Evolutionary conservation across 495 filamentous ascomycete genomes (phyloP), one percentile per base, ranked within the genome.

Genomic region (Cercophora scortea): DNA sequence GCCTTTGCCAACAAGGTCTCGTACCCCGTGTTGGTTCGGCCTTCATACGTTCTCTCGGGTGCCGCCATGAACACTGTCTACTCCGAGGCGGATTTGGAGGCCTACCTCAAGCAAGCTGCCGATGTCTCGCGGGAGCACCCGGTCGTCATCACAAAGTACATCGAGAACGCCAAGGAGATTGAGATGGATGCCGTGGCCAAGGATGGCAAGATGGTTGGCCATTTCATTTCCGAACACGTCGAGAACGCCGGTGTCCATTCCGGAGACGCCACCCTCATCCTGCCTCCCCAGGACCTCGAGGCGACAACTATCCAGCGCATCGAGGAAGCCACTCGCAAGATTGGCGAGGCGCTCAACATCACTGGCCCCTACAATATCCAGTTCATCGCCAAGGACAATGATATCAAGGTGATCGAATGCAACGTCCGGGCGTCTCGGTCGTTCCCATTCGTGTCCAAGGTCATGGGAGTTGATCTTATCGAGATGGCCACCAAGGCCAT

Each of bases 391-490:
- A 98, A 98, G 75, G 90, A 97, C 68, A 96, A 97, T 63, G 93
- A 96, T 59, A 97, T 98, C 73, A 98, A 97, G 77, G 93, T 98
- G 55, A 98, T 98, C 56, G 93, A 98, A 71, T 98, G 93, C 71
- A 98, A 98, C 63, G 93, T 97, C 41, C 83, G 93, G 47, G 93
- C 93, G 16, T 96, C 93, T 42, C 81, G 93, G 46, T 96, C 92
- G 1, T 97, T 97, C 76, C 93, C 93, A 32, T 98, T 98, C 67
- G 90, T 97, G 17, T 96, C 92, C 34, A 98, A 98, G 76, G 89
- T 95, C 57, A 96, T 96, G 92, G 92, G 92, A 40, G 87, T 96
- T 41, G 92, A 98, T 61, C 78, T 98, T 36, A 96, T 98, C 57
- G 92, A 96, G 73, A 93, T 98, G 89, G 92, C 93, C 12, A 97